Evolutionary conservation across 805 yeast species (phyloP).

Genomic region (Candida boleticola): DNA sequence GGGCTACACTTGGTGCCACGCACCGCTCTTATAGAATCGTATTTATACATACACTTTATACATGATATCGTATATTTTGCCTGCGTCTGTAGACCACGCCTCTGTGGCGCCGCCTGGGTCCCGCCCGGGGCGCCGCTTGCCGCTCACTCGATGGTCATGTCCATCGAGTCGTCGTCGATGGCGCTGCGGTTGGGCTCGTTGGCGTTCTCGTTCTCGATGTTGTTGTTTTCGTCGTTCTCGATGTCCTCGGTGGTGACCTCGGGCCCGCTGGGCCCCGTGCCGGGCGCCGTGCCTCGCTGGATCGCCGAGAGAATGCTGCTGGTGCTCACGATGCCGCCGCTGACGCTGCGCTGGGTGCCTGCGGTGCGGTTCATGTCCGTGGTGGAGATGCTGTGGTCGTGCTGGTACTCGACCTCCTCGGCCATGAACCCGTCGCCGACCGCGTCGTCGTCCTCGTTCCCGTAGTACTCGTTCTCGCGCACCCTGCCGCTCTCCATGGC

Average conservation of each 20-base stretch:
- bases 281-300: not conserved
- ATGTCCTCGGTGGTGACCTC: not conserved
- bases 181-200: slow-evolving; percentile 9
- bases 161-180: slow-evolving; percentile 3
- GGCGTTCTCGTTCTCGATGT: slow-evolving; percentile 3
- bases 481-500: slow-evolving; percentile 11
- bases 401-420: slow-evolving; percentile 45
- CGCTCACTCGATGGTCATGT: slow-evolving; percentile 2
- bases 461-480: slow-evolving; percentile 18
- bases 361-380: not conserved
- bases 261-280: not conserved
- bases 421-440: slow-evolving; percentile 47
- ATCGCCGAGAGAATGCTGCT: slow-evolving; percentile 1
- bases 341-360: not conserved
- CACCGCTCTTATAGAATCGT: too few species aligned
- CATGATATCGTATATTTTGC: too few species aligned
- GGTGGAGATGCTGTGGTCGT: slow-evolving; percentile 28
- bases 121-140: too few species aligned
- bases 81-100: too few species aligned
- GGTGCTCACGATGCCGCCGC: not conserved
- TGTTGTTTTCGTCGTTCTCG: slow-evolving; percentile 5
- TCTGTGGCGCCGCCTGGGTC: too few species aligned
- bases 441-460: slow-evolving; percentile 10
- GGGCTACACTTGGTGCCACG: too few species aligned
- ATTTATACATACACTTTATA: too few species aligned